These are phyloP conservation scores for Candida nanaspora DNA, from an alignment of 805 yeast genomes.

Conservation along the genomic window DNA sequence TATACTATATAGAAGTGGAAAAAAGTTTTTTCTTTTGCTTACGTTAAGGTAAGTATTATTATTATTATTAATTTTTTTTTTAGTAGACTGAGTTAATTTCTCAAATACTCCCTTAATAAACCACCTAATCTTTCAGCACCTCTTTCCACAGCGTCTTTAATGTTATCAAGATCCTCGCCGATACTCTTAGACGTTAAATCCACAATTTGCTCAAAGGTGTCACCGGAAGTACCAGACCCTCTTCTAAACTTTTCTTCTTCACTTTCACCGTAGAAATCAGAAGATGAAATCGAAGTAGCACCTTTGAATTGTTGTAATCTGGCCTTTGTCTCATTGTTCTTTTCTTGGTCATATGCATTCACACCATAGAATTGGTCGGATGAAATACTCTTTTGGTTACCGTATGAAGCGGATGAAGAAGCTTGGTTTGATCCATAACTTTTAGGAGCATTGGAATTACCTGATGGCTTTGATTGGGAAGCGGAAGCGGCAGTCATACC, in stretches of 20 bases:
- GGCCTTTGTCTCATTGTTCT: conserved; percentile 72
- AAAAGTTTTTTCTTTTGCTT: no score
- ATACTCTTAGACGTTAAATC: conserved; percentile 64
- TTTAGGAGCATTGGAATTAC: no score
- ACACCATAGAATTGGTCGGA: conserved; percentile 94
- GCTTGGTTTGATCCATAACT: no score
- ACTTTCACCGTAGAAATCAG: conserved; percentile 74
- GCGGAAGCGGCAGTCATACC: conserved; percentile 72
- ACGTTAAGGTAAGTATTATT: no score
- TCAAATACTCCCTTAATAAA: conserved; percentile 78
- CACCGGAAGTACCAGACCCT: conserved; percentile 23
- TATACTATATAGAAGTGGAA: no score
- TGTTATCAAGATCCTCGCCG: conserved; percentile 78
- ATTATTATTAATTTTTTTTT: no score
- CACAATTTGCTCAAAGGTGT: conserved; percentile 45
- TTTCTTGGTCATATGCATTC: conserved; percentile 70
- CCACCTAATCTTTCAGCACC: conserved; percentile 89
- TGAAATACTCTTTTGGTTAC: conserved; percentile 88
- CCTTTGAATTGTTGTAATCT: conserved; percentile 78
- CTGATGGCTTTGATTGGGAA: conserved; percentile 23
- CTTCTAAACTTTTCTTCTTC: conserved; percentile 29
- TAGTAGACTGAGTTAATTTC: no score
- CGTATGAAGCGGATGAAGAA: conserved; percentile 58
- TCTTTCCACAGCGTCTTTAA: conserved; percentile 87
- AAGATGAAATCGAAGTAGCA: conserved; percentile 86